Base-by-base conservation (phyloP, 202 grass and related monocot species). In the Carex sylvatica region DNA sequence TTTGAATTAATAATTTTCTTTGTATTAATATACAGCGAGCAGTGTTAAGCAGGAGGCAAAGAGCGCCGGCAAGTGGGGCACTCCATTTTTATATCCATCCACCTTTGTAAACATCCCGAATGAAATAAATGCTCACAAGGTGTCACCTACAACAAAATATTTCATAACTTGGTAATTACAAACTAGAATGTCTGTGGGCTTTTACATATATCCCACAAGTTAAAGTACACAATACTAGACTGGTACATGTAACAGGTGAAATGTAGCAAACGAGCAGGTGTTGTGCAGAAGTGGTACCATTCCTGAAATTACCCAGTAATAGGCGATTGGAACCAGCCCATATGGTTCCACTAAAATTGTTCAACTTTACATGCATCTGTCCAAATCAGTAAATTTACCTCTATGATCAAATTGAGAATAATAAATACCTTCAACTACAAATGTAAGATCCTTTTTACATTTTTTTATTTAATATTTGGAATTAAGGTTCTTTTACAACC, bases 61-160 rank as follows among this genome's bases (percentile, higher is more conserved):
- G 93, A 82, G 46, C 97, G 97, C 65, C 97, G 88, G 74, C 97
- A 99, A 68, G 97, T 99, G 16, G 97, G 97, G 84, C 97, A 99
- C 87, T 99, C 97, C 97, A 99, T 99, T 86, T 99, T 99, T 80
- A 99, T 99, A 75, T 99, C 97, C 97, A 99, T 99, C 97, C 97
- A 99, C 47, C 97, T 91, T 72, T 99, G 97, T 79, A 99, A 93
- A 87, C 97, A 99, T 44, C 97, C 93, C 16, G 97, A 92, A 88
- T 99, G 97, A 86, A 99, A 99, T 83, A 89, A 92, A 92, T 99
- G 97, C 82, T 99, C 97, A 18, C 97, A 99, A 85, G 97, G 97
- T 79, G 97, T 92, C 58, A 99, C 96, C 96, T 99, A 68, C 20
- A 85, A 11, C 30, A 87, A 30, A 44, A 70, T 24, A 74, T 51